Percentiles rank a stretch among this genome's conserved stretches.
Evolutionary conservation across 495 filamentous ascomycete species (phyloP).

Genomic region (Neurospora sp.): DNA sequence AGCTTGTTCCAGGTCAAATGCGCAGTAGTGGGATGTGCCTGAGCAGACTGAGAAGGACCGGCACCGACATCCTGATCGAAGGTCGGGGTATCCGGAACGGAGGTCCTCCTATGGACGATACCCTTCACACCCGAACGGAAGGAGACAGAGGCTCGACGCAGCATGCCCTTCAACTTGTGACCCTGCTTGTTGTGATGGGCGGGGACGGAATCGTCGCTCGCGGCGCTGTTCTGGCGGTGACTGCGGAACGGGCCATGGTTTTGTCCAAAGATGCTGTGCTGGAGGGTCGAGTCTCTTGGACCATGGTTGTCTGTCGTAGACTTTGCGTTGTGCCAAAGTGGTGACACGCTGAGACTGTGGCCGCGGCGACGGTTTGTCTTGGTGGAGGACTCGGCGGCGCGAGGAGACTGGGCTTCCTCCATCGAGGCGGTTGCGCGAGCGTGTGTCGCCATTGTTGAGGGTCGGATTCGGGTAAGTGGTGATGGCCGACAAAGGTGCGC

Average conservation of each 20-base stretch:
- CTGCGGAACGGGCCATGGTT: background rate
- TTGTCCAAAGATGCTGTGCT: background rate
- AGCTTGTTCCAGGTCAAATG: slow-evolving; percentile 38
- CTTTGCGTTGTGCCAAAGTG: background rate
- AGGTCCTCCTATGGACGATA: slow-evolving; percentile 36
- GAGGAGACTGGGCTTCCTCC: background rate
- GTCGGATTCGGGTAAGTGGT: background rate
- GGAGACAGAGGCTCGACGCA: slow-evolving; percentile 42
- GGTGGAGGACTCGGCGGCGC: background rate
- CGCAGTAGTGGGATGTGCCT: slow-evolving; percentile 31
- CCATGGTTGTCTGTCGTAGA: background rate
- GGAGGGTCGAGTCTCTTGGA: background rate
- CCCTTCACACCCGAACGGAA: slow-evolving; percentile 30
- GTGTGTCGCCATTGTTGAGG: background rate
- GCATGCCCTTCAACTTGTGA: slow-evolving; percentile 28
- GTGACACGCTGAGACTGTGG: background rate
- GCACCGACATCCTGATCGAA: slow-evolving; percentile 19
- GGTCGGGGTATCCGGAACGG: slow-evolving; percentile 26
- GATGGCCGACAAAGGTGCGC: background rate
- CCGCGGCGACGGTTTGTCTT: background rate
- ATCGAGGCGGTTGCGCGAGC: background rate
- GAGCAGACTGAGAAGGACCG: slow-evolving; percentile 6
- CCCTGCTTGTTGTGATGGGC: slow-evolving; percentile 8
- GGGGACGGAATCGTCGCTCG: slow-evolving; percentile 5
- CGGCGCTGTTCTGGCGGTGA: background rate